Evolutionary conservation across 129 eudicot genomes (phyloP), one percentile per base, ranked within the genome.

Genomic region (Smallanthus sonchifolius): DNA sequence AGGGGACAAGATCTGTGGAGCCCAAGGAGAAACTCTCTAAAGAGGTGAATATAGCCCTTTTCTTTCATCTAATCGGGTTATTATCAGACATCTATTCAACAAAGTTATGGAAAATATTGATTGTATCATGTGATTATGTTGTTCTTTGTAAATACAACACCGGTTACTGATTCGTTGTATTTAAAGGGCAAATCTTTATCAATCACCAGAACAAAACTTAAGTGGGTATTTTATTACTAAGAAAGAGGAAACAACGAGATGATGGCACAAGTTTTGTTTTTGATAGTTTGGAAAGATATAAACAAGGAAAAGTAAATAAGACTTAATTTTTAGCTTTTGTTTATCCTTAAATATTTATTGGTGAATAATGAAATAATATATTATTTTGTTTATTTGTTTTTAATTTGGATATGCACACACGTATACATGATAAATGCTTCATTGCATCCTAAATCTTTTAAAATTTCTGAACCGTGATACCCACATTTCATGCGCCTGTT

Each of bases 1-100:
- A 93, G 98, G 86, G 81, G 2, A 74, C 96, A 57, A 85, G 79
- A 74, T 77, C 88, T 34, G 84, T 63, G 70, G 88, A 81, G 44
- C 54, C 93, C 4, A 70, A 73, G 65, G 87, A 72, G 61, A 86
- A 83, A 48, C 79, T 86, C 74, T 82, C 94, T 55, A 48, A 86
- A 49, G 87, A 88, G 88, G 97, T 91, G 65, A 87, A 28, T 42
- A 63, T 24, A 7, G 32, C 44, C 44, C 48, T 35, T 60, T 65
- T 77, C 74, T 68, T 55, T 45, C 20, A 62, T 51, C 4, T 32
- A 56, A 44, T 44, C 35, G 34, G 62, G 16, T 64, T 75, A 49
- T 28, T 19, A 45, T 64, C 60, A 44, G 43, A 67, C 64, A 19
- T 20, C 19, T 68, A 57, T 43, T 43, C 6, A 39, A 42, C 38